Evolutionary conservation across 108 stramenopile genomes (phyloP), one percentile per base, ranked within the genome.

Genomic region (Epithemia pelagica): DNA sequence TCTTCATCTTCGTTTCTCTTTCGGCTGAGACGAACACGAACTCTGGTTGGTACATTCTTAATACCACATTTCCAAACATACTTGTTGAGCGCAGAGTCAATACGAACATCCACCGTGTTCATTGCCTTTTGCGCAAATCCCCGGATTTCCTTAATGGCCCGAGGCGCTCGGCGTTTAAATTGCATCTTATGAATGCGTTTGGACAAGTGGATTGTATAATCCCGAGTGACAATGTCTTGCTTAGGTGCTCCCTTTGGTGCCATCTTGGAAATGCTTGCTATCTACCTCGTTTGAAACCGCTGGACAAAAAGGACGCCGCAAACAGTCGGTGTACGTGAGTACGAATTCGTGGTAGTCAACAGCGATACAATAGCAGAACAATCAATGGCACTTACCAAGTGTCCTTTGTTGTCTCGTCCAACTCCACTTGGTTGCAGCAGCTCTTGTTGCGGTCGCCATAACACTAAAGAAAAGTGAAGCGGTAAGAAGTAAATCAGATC

Each of bases 1-100:
- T 99, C 97, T 79, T 99, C 97, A 71, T 98, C 97, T 77, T 97
- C 97, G 82, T 97, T 98, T 70, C 97, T 85, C 94, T 95, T 95
- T 80, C 99, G 91, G 32, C 82, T 83, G 64, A 99, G 85, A 61
- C 96, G 80, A 21, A 99, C 99, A 66, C 99, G 96, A 51, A 99
- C 92, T 66, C 99, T 84, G 60, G 75, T 84, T 59, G 99, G 99
- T 54, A 96, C 89, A 82, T 98, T 98, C 74, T 96, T 93, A 62
- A 99, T 88, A 55, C 99, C 99, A 56, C 88, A 88, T 58, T 70
- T 58, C 96, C 96, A 96, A 31, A 96, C 81, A 68, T 75, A 80
- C 84, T 96, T 96, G 90, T 96, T 96, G 54, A 96, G 78, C 0
- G 74, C 77, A 52, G 91, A 64, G 62, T 84, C 87, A 65, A 96